Conservation (phyloP, 345 rosid species). For the Pelargonium nanum region DNA sequence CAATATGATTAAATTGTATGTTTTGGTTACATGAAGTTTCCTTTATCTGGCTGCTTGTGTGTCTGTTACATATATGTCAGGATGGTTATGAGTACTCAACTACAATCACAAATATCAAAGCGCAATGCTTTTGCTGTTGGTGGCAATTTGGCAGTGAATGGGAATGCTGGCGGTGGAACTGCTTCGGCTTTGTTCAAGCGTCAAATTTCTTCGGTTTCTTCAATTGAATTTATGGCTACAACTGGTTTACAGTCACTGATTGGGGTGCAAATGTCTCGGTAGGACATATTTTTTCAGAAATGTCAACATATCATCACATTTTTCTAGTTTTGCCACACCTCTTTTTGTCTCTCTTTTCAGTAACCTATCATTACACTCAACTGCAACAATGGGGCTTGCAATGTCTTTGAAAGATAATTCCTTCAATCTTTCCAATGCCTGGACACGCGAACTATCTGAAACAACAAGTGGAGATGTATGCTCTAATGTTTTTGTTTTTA, state of each 20-base stretch:
- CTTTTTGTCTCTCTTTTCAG: slow-evolving; percentile 28
- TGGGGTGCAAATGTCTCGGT: slow-evolving; percentile 78
- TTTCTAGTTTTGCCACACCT: not conserved
- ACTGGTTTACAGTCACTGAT: slow-evolving; percentile 67
- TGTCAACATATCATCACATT: not conserved
- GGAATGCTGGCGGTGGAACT: slow-evolving; percentile 61
- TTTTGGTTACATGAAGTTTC: not conserved
- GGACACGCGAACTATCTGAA: slow-evolving; percentile 89
- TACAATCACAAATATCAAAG: slow-evolving; percentile 78
- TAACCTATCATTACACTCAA: slow-evolving; percentile 65
- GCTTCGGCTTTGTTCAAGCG: slow-evolving; percentile 57
- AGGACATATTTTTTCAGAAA: slow-evolving; percentile 12
- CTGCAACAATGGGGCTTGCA: slow-evolving; percentile 60
- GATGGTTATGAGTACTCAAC: slow-evolving; percentile 81
- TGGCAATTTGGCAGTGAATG: slow-evolving; percentile 69
- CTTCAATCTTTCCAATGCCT: slow-evolving; percentile 77
- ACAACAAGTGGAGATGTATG: slow-evolving; percentile 77
- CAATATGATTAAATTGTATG: not conserved
- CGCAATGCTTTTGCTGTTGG: slow-evolving; percentile 48
- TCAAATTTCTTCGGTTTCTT: slow-evolving; percentile 64
- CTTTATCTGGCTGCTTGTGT: slow-evolving; percentile 10
- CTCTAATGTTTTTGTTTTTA: slow-evolving; percentile 11
- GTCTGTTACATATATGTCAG: slow-evolving; percentile 29
- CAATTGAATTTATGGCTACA: slow-evolving; percentile 67
- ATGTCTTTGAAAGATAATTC: slow-evolving; percentile 86